Percentiles rank a stretch among this genome's conserved stretches.
phyloP scores from a whole-genome alignment of 176 grass and related monocot species.

The Cymbopogon citratus region DNA sequence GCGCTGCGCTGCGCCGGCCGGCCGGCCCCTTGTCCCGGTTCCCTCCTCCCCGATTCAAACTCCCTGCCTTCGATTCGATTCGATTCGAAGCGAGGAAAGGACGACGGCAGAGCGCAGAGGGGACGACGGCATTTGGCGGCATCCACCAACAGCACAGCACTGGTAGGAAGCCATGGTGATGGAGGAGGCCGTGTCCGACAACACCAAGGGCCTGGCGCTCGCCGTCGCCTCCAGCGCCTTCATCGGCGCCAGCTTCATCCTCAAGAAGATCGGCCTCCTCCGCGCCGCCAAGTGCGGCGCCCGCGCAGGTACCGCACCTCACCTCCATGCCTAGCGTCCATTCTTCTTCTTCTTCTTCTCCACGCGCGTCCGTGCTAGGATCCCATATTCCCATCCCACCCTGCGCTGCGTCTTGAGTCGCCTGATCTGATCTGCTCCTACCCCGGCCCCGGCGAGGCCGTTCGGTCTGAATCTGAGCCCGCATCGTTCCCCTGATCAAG shows the following conservation, averaged over 20 bases:
- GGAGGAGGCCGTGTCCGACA: slow-evolving; percentile 50
- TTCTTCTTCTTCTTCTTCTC: not conserved
- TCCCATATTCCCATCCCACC: not conserved
- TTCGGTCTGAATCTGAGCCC: not conserved
- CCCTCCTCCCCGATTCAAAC: not conserved
- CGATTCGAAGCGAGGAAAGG: not conserved
- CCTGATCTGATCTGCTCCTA: not conserved
- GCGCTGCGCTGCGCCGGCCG: not conserved
- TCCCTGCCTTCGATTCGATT: not conserved
- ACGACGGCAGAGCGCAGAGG: not conserved
- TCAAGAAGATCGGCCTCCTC: slow-evolving; percentile 93
- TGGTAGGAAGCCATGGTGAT: not conserved
- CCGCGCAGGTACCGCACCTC: slow-evolving; percentile 43
- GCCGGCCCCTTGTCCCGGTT: not conserved
- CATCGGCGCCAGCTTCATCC: slow-evolving; percentile 90
- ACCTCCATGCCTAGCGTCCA: no score
- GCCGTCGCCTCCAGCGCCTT: slow-evolving; percentile 77
- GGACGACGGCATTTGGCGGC: not conserved
- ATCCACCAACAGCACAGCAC: not conserved
- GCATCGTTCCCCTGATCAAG: not conserved
- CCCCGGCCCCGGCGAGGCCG: not conserved
- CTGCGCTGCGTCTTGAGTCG: not conserved
- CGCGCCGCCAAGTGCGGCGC: slow-evolving; percentile 66
- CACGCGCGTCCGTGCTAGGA: not conserved
- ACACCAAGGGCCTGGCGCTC: slow-evolving; percentile 66